phyloP scores from a whole-genome alignment of 2,329 filamentous ascomycete genomes.

The Fonsecaea multimorphosa region DNA sequence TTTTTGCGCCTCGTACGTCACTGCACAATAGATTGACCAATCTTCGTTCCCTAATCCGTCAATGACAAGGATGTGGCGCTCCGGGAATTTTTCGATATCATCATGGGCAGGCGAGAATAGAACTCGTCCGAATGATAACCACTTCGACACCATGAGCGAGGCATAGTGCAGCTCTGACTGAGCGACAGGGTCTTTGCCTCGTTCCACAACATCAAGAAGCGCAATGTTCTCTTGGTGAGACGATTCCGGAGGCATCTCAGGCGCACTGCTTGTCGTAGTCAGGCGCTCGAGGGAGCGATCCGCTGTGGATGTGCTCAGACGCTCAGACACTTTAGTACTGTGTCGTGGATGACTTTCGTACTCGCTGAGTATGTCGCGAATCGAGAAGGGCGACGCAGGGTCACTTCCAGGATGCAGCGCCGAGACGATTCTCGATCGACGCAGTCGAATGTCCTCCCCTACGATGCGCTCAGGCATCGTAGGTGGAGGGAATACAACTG shows the following conservation, averaged over 20 bases:
- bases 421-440: slow-evolving; percentile 59
- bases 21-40: slow-evolving; percentile 59
- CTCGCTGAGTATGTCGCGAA: slow-evolving; percentile 60
- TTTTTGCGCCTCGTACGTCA: slow-evolving; percentile 51
- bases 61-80: slow-evolving; percentile 55
- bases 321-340: slow-evolving; percentile 38
- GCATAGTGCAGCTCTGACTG: slow-evolving; percentile 56
- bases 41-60: slow-evolving; percentile 59
- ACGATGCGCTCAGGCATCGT: slow-evolving; percentile 20
- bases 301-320: slow-evolving; percentile 36
- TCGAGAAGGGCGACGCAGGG: slow-evolving; percentile 59
- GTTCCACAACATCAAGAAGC: slow-evolving; percentile 49
- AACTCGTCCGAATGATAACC: slow-evolving; percentile 58
- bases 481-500: slow-evolving; percentile 27
- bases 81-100: slow-evolving; percentile 49
- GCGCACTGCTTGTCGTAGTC: slow-evolving; percentile 44
- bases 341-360: slow-evolving; percentile 50
- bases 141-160: slow-evolving; percentile 59
- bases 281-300: slow-evolving; percentile 35
- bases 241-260: slow-evolving; percentile 42
- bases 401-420: slow-evolving; percentile 57
- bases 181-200: slow-evolving; percentile 49
- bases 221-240: slow-evolving; percentile 38
- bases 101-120: slow-evolving; percentile 58
- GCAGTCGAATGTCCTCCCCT: slow-evolving; percentile 45